These are phyloP conservation scores for Hermanozyma aechmeae DNA, from an alignment of 805 yeast genomes.

Conservation along the genomic window DNA sequence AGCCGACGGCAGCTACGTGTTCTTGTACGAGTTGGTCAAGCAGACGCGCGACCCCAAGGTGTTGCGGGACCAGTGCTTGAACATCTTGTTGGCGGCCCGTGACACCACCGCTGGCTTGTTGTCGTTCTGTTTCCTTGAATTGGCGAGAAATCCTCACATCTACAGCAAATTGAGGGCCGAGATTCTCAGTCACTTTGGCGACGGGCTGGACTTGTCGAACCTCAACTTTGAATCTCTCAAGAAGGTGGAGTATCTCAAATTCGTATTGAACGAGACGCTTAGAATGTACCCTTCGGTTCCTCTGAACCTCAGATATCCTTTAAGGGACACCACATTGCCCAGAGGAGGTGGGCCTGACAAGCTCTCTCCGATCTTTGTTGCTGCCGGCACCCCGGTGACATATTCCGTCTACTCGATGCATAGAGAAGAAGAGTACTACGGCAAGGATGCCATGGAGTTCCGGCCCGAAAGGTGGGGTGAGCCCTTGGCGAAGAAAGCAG, in stretches of 20 bases:
- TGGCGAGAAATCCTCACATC: slow-evolving; percentile 33
- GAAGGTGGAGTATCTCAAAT: slow-evolving; percentile 37
- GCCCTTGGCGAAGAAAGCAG: slow-evolving; percentile 7
- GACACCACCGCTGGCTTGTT: slow-evolving; percentile 47
- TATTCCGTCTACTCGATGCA: background rate
- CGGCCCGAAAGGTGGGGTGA: background rate
- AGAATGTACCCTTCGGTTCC: slow-evolving; percentile 48
- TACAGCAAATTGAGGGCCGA: slow-evolving; percentile 29
- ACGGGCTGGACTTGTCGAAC: slow-evolving; percentile 26
- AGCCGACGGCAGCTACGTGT: slow-evolving; percentile 32
- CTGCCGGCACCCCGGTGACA: background rate
- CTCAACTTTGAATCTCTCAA: slow-evolving; percentile 41
- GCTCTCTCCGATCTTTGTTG: slow-evolving; percentile 17
- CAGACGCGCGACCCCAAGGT: slow-evolving; percentile 38
- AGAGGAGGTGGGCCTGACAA: slow-evolving; percentile 40
- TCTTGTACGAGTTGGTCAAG: slow-evolving; percentile 39
- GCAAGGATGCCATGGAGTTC: background rate
- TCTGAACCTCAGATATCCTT: slow-evolving; percentile 36
- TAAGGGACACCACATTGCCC: slow-evolving; percentile 39
- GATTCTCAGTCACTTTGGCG: slow-evolving; percentile 22
- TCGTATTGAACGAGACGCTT: slow-evolving; percentile 38
- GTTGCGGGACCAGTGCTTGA: slow-evolving; percentile 42
- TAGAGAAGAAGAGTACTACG: background rate
- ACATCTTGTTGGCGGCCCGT: slow-evolving; percentile 44
- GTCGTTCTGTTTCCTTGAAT: slow-evolving; percentile 35